Evolutionary conservation across 345 rosid species (phyloP).

Genomic region (Iberis pinnata): DNA sequence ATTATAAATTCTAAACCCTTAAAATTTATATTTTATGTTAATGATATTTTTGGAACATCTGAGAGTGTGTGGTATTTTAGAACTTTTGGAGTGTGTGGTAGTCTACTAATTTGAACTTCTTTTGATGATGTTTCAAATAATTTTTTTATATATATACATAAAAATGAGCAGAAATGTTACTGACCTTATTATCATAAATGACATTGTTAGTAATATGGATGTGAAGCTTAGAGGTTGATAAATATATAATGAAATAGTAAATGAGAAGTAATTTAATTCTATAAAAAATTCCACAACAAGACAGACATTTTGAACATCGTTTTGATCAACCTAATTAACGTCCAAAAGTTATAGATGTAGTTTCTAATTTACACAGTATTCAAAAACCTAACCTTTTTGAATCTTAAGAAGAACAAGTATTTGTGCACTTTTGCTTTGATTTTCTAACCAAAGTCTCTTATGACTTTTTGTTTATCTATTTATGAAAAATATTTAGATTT

Average conservation of each 20-base stretch:
- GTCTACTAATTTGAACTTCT: no score
- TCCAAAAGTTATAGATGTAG: conserved; percentile 31
- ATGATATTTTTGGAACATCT: no score
- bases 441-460: conserved; percentile 4
- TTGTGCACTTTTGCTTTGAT: conserved; percentile 28
- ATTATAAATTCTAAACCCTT: no score
- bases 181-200: conserved; percentile 9
- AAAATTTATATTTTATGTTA: no score
- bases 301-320: conserved; percentile 31
- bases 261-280: conserved; percentile 18
- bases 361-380: conserved; percentile 33
- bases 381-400: conserved; percentile 32
- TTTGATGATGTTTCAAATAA: no score
- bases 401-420: conserved; percentile 32
- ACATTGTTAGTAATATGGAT: conserved; percentile 16
- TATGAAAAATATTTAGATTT: conserved; percentile 1
- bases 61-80: no score
- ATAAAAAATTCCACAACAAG: conserved; percentile 21
- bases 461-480: conserved; percentile 15
- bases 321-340: conserved; percentile 33
- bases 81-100: no score
- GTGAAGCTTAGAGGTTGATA: conserved; percentile 23
- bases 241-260: conserved; percentile 8
- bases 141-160: no score
- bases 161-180: no score